These are phyloP conservation scores for Heliosperma pusillum DNA, from an alignment of 148 eudicot genomes.

Conservation along the genomic window DNA sequence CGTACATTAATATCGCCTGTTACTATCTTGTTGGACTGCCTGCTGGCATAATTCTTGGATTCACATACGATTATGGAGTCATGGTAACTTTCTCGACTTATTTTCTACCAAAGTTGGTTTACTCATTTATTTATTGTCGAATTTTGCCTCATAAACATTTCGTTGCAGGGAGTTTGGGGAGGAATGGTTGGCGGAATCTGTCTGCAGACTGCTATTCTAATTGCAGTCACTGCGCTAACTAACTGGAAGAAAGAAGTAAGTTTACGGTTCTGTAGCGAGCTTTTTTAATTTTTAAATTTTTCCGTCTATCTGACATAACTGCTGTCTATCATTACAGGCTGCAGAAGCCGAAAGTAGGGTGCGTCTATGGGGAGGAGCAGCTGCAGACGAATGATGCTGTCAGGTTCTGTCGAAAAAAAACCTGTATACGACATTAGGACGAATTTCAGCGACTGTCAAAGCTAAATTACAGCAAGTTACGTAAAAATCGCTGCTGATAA, in stretches of 20 bases:
- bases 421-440: neutral
- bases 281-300: neutral
- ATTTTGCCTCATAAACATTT: slow-evolving; percentile 7
- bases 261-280: neutral
- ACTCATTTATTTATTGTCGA: too few relatives aligned
- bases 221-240: slow-evolving; percentile 43
- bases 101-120: neutral
- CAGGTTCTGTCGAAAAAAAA: neutral
- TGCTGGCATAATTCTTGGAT: slow-evolving; percentile 68
- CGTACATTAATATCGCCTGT: slow-evolving; percentile 71
- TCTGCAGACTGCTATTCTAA: slow-evolving; percentile 61
- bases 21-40: slow-evolving; percentile 76
- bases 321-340: slow-evolving; percentile 35
- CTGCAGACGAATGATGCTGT: slow-evolving; percentile 30
- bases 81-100: slow-evolving; percentile 34
- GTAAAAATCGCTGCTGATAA: neutral
- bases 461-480: neutral
- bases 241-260: slow-evolving; percentile 78
- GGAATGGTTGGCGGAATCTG: slow-evolving; percentile 75
- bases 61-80: slow-evolving; percentile 47
- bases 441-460: neutral
- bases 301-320: neutral
- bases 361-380: slow-evolving; percentile 67
- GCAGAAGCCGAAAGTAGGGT: slow-evolving; percentile 60
- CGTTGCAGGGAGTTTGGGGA: slow-evolving; percentile 78